Percentiles rank a stretch among this genome's conserved stretches.
phyloP scores from a whole-genome alignment of 1,284 basidiomycete genomes.

The Trichosporon coremiiforme region DNA sequence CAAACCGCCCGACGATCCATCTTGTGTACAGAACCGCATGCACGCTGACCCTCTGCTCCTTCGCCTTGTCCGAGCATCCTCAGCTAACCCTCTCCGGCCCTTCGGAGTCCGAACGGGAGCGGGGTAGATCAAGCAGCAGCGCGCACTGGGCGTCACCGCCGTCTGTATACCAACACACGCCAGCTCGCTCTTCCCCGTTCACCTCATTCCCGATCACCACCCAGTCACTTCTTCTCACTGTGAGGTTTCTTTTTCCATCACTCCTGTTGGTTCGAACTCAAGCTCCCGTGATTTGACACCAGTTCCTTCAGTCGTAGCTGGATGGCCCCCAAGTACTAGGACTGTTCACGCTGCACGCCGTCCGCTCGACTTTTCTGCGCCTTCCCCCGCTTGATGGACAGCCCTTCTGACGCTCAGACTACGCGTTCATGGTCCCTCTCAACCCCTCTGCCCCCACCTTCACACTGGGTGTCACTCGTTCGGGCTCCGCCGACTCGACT shows the following conservation, averaged over 20 bases:
- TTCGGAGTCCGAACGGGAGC: constrained; percentile 16
- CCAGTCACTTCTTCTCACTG: not conserved
- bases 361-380: not conserved
- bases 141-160: constrained; percentile 13
- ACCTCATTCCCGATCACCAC: constrained; percentile 8
- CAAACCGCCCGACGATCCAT: constrained; percentile 8
- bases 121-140: not conserved
- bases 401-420: not conserved
- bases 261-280: not conserved
- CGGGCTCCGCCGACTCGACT: not conserved
- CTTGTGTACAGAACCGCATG: constrained; percentile 6
- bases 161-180: constrained; percentile 21
- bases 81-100: constrained; percentile 2
- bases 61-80: constrained; percentile 21
- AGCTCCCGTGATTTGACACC: too few relatives aligned
- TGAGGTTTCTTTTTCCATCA: not conserved
- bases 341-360: too few relatives aligned
- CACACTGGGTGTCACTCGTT: not conserved
- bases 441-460: constrained; percentile 24
- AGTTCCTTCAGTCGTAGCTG: too few relatives aligned
- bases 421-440: constrained; percentile 19
- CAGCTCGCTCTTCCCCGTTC: constrained; percentile 18
- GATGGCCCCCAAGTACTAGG: too few relatives aligned
- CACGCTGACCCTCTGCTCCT: not conserved
- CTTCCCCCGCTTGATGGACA: not conserved